These are phyloP conservation scores for Brassica balearica DNA, from an alignment of 441 rosid genomes.

Conservation along the genomic window DNA sequence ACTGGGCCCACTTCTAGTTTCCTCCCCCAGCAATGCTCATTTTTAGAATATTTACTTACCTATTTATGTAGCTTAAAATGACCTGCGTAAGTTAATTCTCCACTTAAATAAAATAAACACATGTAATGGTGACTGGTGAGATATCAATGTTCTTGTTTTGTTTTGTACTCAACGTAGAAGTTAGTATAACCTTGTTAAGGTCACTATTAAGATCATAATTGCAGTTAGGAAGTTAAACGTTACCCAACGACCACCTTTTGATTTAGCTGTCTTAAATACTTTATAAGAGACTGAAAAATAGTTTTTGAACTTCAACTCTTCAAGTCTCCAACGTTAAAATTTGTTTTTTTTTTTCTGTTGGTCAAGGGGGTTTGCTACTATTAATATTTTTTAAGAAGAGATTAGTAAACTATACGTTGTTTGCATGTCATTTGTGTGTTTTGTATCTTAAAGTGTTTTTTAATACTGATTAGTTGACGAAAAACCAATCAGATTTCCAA, in stretches of 20 bases:
- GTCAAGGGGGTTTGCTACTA: neutral
- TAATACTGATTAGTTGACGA: neutral
- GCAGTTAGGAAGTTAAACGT: constrained; percentile 18
- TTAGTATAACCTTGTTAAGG: neutral
- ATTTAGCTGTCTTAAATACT: constrained; percentile 28
- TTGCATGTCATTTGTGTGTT: neutral
- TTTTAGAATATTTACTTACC: constrained; percentile 14
- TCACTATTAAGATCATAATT: constrained; percentile 12
- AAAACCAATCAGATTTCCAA: constrained; percentile 16
- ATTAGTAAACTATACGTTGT: neutral
- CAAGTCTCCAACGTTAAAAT: neutral
- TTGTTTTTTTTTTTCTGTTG: neutral
- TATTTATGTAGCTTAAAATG: constrained; percentile 3
- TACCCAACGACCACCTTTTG: constrained; percentile 16
- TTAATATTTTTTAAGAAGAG: neutral
- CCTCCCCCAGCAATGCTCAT: constrained; percentile 38
- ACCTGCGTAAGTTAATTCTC: neutral
- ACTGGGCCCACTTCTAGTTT: constrained; percentile 36
- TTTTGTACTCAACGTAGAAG: constrained; percentile 18
- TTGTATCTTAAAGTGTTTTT: neutral
- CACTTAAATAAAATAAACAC: constrained; percentile 1
- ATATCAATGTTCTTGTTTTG: constrained; percentile 33
- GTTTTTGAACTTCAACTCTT: neutral
- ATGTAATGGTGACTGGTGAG: constrained; percentile 20
- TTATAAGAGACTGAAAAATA: neutral